Base-by-base conservation (phyloP, 1,284 basidiomycete genomes). In the Mycena sp. region DNA sequence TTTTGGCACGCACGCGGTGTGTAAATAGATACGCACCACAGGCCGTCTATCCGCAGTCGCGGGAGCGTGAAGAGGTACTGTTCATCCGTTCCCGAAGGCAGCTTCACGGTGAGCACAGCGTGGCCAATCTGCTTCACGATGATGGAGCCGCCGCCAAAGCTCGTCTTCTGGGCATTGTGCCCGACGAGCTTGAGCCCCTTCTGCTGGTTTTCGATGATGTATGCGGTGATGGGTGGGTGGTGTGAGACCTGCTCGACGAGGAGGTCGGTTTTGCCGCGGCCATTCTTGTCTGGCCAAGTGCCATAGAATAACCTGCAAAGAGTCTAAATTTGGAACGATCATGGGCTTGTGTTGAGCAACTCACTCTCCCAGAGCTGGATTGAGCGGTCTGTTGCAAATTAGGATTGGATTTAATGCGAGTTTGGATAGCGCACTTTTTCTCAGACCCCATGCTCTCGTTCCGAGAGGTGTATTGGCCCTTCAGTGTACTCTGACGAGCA, bases 171-270 rank as follows among this genome's bases (percentile, higher is more conserved):
- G 9, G 94, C 97, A 69, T 90, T 96, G 78, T 98, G 95, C 23
- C 97, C 97, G 53, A 89, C 87, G 58, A 98, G 86, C 45, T 85
- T 79, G 58, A 99, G 78, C 1, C 94, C 92, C 72, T 95, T 95
- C 46, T 82, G 76, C 63, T 87, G 81, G 81, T 99, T 99, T 78
- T 89, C 85, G 70, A 99, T 93, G 77, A 88, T 86, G 81, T 90
- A 94, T 55, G 88, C 93, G 61, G 90, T 95, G 71, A 96, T 91
- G 6, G 94, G 93, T 4, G 95, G 95, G 77, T 97, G 95, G 74
- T 97, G 96, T 28, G 95, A 97, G 54, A 98, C 96, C 79, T 99
- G 97, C 81, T 99, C 97, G n/a, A 97, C 94, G 38, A 93, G 85
- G 29, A 99, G 86, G 48, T 84, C 83, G 16, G 94, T 96, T 76